Evolutionary conservation across 1,284 basidiomycete species (phyloP), one percentile per base, ranked within the genome.

Genomic region (Cryptococcus hybrid): DNA sequence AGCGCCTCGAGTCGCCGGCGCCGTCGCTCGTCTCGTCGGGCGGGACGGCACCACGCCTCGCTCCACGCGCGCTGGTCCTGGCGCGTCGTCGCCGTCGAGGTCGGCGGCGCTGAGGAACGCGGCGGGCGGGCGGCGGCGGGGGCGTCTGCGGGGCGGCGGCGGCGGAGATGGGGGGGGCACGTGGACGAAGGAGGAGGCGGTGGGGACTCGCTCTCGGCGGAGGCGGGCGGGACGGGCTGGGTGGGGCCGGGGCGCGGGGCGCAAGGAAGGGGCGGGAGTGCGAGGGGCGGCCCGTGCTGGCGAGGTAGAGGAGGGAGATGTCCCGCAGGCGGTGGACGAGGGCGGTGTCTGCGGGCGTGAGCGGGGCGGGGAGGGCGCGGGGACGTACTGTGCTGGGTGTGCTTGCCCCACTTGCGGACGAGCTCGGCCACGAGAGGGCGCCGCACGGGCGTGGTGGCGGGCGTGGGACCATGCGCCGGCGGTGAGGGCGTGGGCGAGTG

Each of bases 371-470:
- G 8, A 3, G 34, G 52, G 24, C 42, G 15, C 38, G 9, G 9
- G 30, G 30, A 80, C 77, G 71, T 62, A 75, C 75, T 70, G n/a
- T 75, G 74, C 7, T 75, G 74, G 57, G 87, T 88, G 68, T 94
- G 91, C 69, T 93, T 94, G 68, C 88, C 87, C 81, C 91, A 92
- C 74, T 95, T 94, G 64, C 90, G 82, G 34, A 92, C 78, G 13
- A 92, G 82, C 67, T 92, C 88, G 2, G 7, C 36, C 6, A 51
- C 4, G 8, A 3, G 34, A 55, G 24, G 43, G 15, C 38, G 9
- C 40, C n/a, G 40, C 40, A 37, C 39, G 88, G 83, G 83, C 0
- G 84, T 80, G 61, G 83, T 86, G 2, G 85, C 88, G 0, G 89
- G 40, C 48, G 12, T 75, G 74, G 24, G 67, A 66, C 78, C 78